phyloP scores from a whole-genome alignment of 306 rosid genomes.

The Mucuna pruriens region DNA sequence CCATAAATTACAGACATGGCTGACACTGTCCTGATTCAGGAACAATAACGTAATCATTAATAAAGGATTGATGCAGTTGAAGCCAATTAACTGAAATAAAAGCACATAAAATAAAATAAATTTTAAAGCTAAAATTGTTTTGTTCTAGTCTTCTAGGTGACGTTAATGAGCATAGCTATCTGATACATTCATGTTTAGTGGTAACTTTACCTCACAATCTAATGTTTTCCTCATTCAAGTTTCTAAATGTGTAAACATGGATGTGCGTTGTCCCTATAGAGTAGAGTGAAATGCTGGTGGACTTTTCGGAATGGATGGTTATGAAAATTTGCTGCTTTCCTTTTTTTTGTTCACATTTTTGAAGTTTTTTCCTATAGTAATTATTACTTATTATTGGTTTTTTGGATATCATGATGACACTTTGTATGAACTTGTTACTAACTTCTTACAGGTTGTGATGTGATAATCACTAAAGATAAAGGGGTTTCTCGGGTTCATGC shows the following conservation, averaged over 20 bases:
- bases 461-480: slow-evolving; percentile 78
- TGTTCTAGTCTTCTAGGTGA: slow-evolving; percentile 2
- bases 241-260: background rate
- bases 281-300: slow-evolving; percentile 3
- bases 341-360: background rate
- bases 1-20: background rate
- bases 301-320: slow-evolving; percentile 15
- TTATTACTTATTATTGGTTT: background rate
- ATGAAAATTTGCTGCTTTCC: background rate
- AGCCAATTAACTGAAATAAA: background rate
- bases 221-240: background rate
- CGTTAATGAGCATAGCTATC: slow-evolving; percentile 11
- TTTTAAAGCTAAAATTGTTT: slow-evolving; percentile 17
- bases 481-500: slow-evolving; percentile 97
- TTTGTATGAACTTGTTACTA: slow-evolving; percentile 11
- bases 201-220: background rate
- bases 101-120: background rate
- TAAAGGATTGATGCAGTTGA: background rate
- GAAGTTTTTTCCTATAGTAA: background rate
- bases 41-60: background rate
- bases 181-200: slow-evolving; percentile 21
- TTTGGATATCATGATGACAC: slow-evolving; percentile 23
- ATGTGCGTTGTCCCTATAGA: slow-evolving; percentile 2
- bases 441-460: slow-evolving; percentile 75
- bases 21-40: background rate